Base-by-base conservation (phyloP, 768 basidiomycete genomes). In the Chlorophyllum brunneum region DNA sequence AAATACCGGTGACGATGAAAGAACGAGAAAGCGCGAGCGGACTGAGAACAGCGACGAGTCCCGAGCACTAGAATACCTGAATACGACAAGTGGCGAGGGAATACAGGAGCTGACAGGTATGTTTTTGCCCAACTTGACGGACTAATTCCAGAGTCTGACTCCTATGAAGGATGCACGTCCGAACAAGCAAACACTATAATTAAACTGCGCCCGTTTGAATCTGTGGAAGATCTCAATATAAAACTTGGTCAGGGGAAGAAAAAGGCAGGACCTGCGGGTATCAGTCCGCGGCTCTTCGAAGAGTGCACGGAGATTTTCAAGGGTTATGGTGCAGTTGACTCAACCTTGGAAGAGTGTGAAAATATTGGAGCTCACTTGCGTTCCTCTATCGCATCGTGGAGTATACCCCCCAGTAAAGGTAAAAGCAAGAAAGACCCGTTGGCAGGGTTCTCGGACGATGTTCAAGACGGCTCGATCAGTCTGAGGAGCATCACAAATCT, bases 231-330 rank as follows among this genome's bases (percentile, higher is more conserved):
- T 52, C 71, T 95, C 41, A 83, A 81, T 40, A 63, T 63, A 38
- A 95, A 88, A 67, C 78, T 98, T 7, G 79, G 82, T 27, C 86
- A 89, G 66, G 87, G 85, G n/a, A 90, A 85, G 73, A 95, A 91
- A 73, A 94, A 92, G 63, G 81, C 83, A 2, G 84, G 85, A 7
- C 82, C 86, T 7, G 77, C 73, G 3, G 95, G 95, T 18, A 84
- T 99, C 61, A 94, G 92, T 56, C 78, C 89, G 54, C 83, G 88
- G 51, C 77, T 98, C 66, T 92, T 98, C 64, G 92, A 95, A 62
- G 92, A 95, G 58, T 94, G 90, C 65, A 81, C 82, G 49, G 77
- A 82, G 34, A 88, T 97, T 59, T 86, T 98, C 63, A 71, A 79
- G 50, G 91, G 88, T 6, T 98, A 95, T 61, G 82, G 83, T 9